A percentile compares a stretch with the other conserved stretches of the same genome.
Evolutionary conservation across 805 yeast genomes (phyloP).

Genomic region (Ogataea salicorniae): DNA sequence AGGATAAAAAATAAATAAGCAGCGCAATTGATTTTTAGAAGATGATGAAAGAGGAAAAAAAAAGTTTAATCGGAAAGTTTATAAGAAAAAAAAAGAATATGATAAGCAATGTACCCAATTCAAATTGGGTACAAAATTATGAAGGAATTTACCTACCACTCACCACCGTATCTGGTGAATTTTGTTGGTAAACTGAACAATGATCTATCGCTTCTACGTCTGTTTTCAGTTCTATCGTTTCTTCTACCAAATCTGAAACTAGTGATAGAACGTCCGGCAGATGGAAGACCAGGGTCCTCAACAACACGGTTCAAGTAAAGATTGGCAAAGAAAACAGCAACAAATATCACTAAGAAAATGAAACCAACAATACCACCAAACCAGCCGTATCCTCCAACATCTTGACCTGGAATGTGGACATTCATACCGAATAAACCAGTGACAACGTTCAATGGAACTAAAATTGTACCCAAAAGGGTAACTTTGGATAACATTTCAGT

Average conservation of each 20-base stretch:
- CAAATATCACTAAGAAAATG: conserved; percentile 22
- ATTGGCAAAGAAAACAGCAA: conserved; percentile 20
- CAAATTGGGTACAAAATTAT: background rate
- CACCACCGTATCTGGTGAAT: conserved; percentile 30
- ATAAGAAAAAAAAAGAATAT: too few species aligned
- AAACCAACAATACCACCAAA: conserved; percentile 35
- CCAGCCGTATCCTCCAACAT: conserved; percentile 44
- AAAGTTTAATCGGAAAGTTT: too few species aligned
- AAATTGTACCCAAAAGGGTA: conserved; percentile 82
- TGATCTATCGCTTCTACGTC: conserved; percentile 22
- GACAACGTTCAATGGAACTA: conserved; percentile 83
- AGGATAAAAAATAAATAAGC: too few species aligned
- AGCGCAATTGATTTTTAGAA: too few species aligned
- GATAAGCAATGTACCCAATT: too few species aligned
- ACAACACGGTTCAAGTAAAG: conserved; percentile 20
- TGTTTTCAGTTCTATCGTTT: conserved; percentile 4
- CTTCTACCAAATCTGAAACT: conserved; percentile 28
- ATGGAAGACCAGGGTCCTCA: conserved; percentile 9
- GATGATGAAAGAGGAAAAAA: too few species aligned
- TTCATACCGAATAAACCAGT: conserved; percentile 97
- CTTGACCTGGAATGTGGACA: conserved; percentile 76
- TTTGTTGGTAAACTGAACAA: conserved; percentile 29
- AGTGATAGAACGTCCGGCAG: conserved; percentile 22
- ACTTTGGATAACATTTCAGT: conserved; percentile 86
- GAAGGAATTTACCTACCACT: conserved; percentile 17